Conservation (phyloP, 306 rosid species). For the Ochetophila trinervis region DNA sequence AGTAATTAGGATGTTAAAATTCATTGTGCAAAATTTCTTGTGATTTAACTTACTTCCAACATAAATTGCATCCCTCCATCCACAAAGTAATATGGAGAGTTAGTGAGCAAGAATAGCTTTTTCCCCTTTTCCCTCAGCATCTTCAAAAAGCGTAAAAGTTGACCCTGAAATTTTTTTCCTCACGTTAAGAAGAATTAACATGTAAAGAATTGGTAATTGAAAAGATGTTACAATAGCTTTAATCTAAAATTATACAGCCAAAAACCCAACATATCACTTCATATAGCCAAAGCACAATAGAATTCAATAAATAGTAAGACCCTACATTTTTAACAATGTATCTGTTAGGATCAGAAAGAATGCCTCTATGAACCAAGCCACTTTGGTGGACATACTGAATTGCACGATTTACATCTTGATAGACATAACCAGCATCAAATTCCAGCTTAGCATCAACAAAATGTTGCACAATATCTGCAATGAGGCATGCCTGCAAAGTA, state of each 20-base stretch:
- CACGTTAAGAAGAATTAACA: slow-evolving; percentile 22
- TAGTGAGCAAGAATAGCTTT: slow-evolving; percentile 88
- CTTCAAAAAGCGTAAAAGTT: slow-evolving; percentile 65
- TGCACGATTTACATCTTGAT: slow-evolving; percentile 86
- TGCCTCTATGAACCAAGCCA: slow-evolving; percentile 80
- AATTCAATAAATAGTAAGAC: slow-evolving; percentile 11
- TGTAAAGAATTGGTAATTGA: not conserved
- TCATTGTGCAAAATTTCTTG: slow-evolving; percentile 13
- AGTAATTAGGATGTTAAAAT: slow-evolving; percentile 5
- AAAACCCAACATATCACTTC: slow-evolving; percentile 23
- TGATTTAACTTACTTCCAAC: slow-evolving; percentile 62
- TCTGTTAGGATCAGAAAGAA: slow-evolving; percentile 70
- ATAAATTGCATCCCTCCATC: slow-evolving; percentile 93
- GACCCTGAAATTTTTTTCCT: slow-evolving; percentile 53
- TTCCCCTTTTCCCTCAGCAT: slow-evolving; percentile 88
- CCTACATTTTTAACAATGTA: slow-evolving; percentile 85
- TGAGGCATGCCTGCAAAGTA: slow-evolving; percentile 87
- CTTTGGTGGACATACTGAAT: slow-evolving; percentile 84
- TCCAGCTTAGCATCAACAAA: slow-evolving; percentile 89
- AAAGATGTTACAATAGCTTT: slow-evolving; percentile 12
- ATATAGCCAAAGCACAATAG: not conserved
- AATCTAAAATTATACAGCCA: slow-evolving; percentile 11
- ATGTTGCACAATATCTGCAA: slow-evolving; percentile 91
- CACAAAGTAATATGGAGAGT: slow-evolving; percentile 91
- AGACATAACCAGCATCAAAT: slow-evolving; percentile 86